phyloP scores from a whole-genome alignment of 1,284 basidiomycete species.

The Ceratobasidium papillatum region DNA sequence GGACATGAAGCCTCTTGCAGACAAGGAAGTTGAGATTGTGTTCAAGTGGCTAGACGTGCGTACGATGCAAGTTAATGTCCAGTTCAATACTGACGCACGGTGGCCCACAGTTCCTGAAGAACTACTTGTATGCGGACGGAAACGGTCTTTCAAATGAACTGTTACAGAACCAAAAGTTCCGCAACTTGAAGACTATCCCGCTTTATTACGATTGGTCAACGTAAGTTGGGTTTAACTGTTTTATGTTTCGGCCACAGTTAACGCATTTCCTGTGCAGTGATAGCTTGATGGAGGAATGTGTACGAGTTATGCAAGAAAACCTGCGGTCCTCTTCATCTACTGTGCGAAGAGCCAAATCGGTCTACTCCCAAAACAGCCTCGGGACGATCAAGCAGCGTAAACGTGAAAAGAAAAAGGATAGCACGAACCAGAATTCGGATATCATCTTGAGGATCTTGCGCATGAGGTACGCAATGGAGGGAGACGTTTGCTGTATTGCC shows the following conservation, averaged over 20 bases:
- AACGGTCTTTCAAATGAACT: conserved; percentile 88
- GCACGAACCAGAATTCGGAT: conserved; percentile 73
- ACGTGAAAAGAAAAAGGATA: conserved; percentile 86
- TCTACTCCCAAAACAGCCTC: conserved; percentile 87
- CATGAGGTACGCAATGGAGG: conserved; percentile 77
- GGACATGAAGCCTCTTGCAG: conserved; percentile 88
- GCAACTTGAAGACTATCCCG: conserved; percentile 88
- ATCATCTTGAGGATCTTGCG: conserved; percentile 91
- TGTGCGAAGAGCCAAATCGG: conserved; percentile 89
- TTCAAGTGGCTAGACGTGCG: conserved; percentile 96
- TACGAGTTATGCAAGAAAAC: conserved; percentile 88
- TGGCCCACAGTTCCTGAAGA: conserved; percentile 77
- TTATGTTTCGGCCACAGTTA: conserved; percentile 31
- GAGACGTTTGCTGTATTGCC: too few relatives aligned
- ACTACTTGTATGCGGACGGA: conserved; percentile 95
- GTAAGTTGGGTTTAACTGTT: conserved; percentile 55
- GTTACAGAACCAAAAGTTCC: conserved; percentile 96
- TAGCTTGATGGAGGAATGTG: conserved; percentile 94
- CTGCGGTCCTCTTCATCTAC: conserved; percentile 72
- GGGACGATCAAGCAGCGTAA: conserved; percentile 97
- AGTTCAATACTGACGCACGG: not conserved
- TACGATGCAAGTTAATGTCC: not conserved
- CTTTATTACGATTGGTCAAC: conserved; percentile 95
- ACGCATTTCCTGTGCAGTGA: conserved; percentile 61
- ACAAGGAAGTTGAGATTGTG: conserved; percentile 97